A percentile compares a stretch with the other conserved stretches of the same genome.
Evolutionary conservation across 768 basidiomycete species (phyloP).

Genomic region (Rhizopogon sp.): DNA sequence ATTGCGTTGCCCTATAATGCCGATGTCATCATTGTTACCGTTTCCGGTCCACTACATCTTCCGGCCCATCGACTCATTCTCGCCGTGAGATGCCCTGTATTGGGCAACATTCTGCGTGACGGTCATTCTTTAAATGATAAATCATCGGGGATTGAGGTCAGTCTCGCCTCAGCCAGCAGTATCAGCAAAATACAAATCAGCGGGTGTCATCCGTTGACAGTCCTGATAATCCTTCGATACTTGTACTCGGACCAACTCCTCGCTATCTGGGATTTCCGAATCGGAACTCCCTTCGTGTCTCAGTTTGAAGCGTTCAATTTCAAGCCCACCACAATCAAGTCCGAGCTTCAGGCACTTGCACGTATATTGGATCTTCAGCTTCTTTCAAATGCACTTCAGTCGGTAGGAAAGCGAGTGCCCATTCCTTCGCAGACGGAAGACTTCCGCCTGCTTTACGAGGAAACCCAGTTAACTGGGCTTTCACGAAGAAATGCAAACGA

Average conservation of each 20-base stretch:
- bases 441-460: constrained; percentile 45
- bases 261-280: constrained; percentile 79
- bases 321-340: constrained; percentile 45
- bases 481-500: constrained; percentile 4
- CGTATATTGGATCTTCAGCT: constrained; percentile 51
- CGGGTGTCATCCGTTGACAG: constrained; percentile 58
- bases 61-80: constrained; percentile 68
- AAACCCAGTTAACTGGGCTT: constrained; percentile 7
- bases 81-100: constrained; percentile 46
- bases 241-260: constrained; percentile 85
- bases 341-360: constrained; percentile 59
- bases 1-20: constrained; percentile 45
- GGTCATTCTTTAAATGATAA: constrained; percentile 21
- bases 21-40: constrained; percentile 51
- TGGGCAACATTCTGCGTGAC: constrained; percentile 40
- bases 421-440: constrained; percentile 44
- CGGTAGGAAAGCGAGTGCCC: constrained; percentile 53
- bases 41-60: constrained; percentile 36
- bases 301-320: constrained; percentile 37
- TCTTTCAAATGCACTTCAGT: constrained; percentile 51
- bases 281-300: constrained; percentile 39
- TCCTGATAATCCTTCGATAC: constrained; percentile 76
- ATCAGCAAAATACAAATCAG: constrained; percentile 37
- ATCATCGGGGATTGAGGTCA: constrained; percentile 26
- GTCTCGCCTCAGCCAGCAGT: constrained; percentile 3